Base-by-base conservation (phyloP, 192 early-diverging fungal genomes). In the Coemansia aciculifera region DNA sequence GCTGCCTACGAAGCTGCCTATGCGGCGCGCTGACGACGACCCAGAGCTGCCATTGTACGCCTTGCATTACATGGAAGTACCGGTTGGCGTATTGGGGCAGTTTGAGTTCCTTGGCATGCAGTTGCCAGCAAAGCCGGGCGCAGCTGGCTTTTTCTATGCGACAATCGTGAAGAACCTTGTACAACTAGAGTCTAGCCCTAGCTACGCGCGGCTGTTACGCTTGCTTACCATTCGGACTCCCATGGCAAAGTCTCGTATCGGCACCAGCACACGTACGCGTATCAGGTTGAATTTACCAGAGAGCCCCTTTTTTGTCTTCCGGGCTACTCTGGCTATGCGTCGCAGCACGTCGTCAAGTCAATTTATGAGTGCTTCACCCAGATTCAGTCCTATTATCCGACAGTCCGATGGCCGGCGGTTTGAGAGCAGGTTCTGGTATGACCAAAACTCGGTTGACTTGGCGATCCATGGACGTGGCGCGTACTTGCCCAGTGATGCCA, bases 391-490 rank as follows among this genome's bases (percentile, higher is more conserved):
- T 3, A 56, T 81, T 31, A 63, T 81, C 6, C 62, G 72, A 15
- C 84, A 86, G 73, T 75, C 81, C 1, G 81, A 86, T 36, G 77
- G 64, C 0, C 68, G 81, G 19, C 63, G 40, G 21, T 79, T 73
- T 61, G 81, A 84, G 66, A 79, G 73, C 73, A 79, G 73, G 73
- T 84, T 73, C 51, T 84, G 77, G 77, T 78, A 69, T 57, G 68
- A 73, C 32, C 51, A 51, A n/a, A 12, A n/a, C 19, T 37, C 40
- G 7, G 27, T 78, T n/a, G 69, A 77, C 29, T 12, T 86, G 29
- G 78, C 78, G 10, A 77, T 86, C 27, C 84, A 86, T 34, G 77
- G 81, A 0, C 72, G 84, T 15, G 84, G 84, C 12, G 69, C 78
- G 27, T 86, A 86, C 54, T 21, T 79, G 13, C 71, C 75, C 3